These are phyloP conservation scores for Fagopyrum tataricum DNA, from an alignment of 148 eudicot species.

Conservation along the genomic window DNA sequence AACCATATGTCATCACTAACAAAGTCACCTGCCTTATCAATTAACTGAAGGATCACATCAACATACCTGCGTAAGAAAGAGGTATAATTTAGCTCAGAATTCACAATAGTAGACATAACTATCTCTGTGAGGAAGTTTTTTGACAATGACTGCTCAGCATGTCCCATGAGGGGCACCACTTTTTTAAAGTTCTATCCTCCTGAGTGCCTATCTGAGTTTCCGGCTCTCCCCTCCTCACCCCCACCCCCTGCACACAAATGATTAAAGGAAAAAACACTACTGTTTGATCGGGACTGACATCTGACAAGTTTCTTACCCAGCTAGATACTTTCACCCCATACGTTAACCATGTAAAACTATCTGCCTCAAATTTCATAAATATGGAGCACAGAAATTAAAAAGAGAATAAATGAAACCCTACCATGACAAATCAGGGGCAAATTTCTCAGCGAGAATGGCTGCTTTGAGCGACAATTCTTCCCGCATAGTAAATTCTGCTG, in stretches of 20 bases:
- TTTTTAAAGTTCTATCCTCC: not conserved
- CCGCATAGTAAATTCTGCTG: slow-evolving; percentile 96
- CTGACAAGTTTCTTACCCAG: not conserved
- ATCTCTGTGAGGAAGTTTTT: not conserved
- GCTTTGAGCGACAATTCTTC: slow-evolving; percentile 93
- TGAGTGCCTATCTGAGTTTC: too few species aligned
- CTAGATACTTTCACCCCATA: not conserved
- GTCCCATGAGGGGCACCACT: not conserved
- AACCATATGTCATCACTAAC: slow-evolving; percentile 99
- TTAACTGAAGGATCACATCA: slow-evolving; percentile 97
- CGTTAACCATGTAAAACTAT: not conserved
- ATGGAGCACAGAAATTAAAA: not conserved
- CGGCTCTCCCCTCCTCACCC: not conserved
- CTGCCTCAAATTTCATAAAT: not conserved
- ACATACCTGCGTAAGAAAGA: slow-evolving; percentile 63
- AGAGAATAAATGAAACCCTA: slow-evolving; percentile 19
- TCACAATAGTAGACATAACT: not conserved
- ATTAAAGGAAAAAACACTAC: not conserved
- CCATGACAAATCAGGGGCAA: slow-evolving; percentile 99
- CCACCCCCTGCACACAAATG: too few species aligned
- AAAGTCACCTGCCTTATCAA: slow-evolving; percentile 98
- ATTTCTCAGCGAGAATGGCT: slow-evolving; percentile 97
- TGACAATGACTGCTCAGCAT: not conserved
- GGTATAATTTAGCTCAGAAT: not conserved
- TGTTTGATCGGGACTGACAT: not conserved